Evolutionary conservation across 2,329 filamentous ascomycete genomes (phyloP), one percentile per base, ranked within the genome.

Genomic region (Didymosphaeria variabile): DNA sequence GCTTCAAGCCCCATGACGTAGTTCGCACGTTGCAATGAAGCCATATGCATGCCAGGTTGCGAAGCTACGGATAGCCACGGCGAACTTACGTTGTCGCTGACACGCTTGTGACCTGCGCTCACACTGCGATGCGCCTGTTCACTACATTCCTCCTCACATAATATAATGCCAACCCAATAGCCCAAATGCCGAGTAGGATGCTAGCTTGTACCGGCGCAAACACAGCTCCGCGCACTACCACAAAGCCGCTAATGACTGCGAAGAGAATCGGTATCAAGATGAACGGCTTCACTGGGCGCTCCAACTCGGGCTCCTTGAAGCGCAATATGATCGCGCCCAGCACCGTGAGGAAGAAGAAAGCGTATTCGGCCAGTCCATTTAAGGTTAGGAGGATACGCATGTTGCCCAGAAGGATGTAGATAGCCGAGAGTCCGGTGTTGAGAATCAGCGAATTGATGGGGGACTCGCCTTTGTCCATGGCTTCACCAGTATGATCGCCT

Each of bases 281-380:
- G n/a, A 81, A 77, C 0, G 87, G 84, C 73, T 86, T 87, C 63
- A 89, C 89, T 0, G 87, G 87, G 1, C 87, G 76, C 0, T 78
- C 66, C 2, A 90, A 75, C 0, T 74, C 73, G 0, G 87, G 87
- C 70, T 89, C 86, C 0, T 84, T 81, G 61, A 82, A 83, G 2
- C 88, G 82, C 49, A 90, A 72, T 8, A 89, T 77, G 6, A 89
- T 81, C 1, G 85, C 86, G 0, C 87, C 88, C 0, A 88, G 69
- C 0, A 89, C 87, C 0, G 87, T 87, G 12, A 90, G 78, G 72
- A 89, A 88, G 80, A 89, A 90, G 76, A 90, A 90, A 0, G 86
- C 84, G 65, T 87, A 89, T 51, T 78, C 76, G 0, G 72, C 74
- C 8, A 78, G 67, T 1, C 76, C 76, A 31, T 78, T 78, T 40